Evolutionary conservation across 2,329 filamentous ascomycete species (phyloP).

Genomic region (Aspergillus latus): DNA sequence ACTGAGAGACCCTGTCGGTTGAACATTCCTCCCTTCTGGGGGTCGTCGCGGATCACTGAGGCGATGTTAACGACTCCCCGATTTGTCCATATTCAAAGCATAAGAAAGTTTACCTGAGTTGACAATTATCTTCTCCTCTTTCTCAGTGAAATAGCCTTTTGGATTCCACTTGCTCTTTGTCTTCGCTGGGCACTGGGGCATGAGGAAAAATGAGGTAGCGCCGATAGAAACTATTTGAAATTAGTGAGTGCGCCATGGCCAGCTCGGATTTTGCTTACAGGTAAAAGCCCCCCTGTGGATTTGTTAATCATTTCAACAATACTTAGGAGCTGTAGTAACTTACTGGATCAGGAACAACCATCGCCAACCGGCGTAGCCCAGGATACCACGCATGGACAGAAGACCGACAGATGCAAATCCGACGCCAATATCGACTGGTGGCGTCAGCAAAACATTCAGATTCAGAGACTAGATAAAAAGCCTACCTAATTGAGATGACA

Average conservation of each 20-base stretch:
- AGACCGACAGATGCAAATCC: conserved; percentile 31
- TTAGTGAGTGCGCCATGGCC: neutral
- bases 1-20: conserved; percentile 53
- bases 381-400: conserved; percentile 34
- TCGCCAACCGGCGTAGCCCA: conserved; percentile 41
- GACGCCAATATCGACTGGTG: neutral
- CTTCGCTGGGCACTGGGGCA: conserved; percentile 55
- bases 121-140: conserved; percentile 62
- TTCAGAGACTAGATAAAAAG: too few species aligned
- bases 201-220: conserved; percentile 54
- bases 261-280: neutral
- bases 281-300: neutral
- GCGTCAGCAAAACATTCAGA: neutral
- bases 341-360: conserved; percentile 61
- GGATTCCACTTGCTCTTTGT: conserved; percentile 56
- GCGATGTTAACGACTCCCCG: neutral
- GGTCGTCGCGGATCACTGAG: conserved; percentile 51
- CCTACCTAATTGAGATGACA: neutral
- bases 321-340: conserved; percentile 33
- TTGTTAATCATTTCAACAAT: neutral
- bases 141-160: conserved; percentile 61
- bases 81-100: neutral
- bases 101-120: conserved; percentile 36
- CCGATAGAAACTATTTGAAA: conserved; percentile 51
- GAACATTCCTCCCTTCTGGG: conserved; percentile 57